Percentiles rank a stretch among this genome's conserved stretches.
phyloP scores from a whole-genome alignment of 352 stramenopile genomes.

The Thraustochytrium striatum region DNA sequence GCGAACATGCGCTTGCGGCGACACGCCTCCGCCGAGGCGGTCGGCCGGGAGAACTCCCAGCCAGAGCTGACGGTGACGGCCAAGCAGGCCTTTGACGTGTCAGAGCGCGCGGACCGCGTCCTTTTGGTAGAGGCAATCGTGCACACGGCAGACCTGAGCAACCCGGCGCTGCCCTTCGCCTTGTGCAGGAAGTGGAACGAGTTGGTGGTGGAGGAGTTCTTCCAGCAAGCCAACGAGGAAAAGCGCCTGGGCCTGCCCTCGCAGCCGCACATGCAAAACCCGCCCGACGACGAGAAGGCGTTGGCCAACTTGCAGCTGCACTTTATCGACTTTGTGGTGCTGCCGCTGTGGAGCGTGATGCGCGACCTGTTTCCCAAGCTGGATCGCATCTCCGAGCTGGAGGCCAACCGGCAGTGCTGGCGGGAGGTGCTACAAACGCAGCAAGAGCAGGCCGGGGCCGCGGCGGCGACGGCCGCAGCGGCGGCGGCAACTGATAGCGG shows the following conservation, averaged over 20 bases:
- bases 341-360: slow-evolving; percentile 19
- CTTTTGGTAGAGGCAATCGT: slow-evolving; percentile 14
- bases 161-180: slow-evolving; percentile 17
- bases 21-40: no score
- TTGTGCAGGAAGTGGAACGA: slow-evolving; percentile 13
- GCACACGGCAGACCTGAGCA: slow-evolving; percentile 13
- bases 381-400: not conserved
- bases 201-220: slow-evolving; percentile 37
- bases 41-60: no score
- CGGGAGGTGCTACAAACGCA: not conserved
- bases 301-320: slow-evolving; percentile 21
- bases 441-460: not conserved
- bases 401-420: not conserved
- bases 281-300: not conserved
- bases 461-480: not conserved
- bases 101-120: slow-evolving; percentile 1
- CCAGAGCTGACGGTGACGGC: not conserved
- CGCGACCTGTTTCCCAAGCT: slow-evolving; percentile 34
- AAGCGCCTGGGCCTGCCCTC: not conserved
- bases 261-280: slow-evolving; percentile 23
- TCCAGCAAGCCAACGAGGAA: slow-evolving; percentile 3
- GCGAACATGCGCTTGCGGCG: no score
- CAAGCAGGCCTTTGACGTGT: not conserved
- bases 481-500: no score
- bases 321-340: slow-evolving; percentile 32